These are phyloP conservation scores for Cercis canadensis DNA, from an alignment of 306 rosid genomes.

Conservation along the genomic window DNA sequence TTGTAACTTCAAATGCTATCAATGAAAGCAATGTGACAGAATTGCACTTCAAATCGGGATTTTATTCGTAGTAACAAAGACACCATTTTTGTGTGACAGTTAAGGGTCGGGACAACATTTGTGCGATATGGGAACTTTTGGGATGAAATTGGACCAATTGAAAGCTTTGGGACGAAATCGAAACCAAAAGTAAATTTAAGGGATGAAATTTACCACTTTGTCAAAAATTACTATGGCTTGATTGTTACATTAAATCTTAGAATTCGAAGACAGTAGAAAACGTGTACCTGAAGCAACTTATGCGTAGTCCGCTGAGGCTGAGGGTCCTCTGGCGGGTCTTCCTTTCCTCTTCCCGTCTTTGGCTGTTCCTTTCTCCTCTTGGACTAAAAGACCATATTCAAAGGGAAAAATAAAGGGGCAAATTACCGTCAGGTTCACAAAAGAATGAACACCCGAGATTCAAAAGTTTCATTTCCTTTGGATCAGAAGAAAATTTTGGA, in stretches of 20 bases:
- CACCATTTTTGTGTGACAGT: too few species aligned
- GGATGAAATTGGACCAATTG: too few species aligned
- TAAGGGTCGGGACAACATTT: too few species aligned
- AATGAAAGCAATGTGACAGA: not conserved
- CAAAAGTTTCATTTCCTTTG: not conserved
- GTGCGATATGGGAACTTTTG: too few species aligned
- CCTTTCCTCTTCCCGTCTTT: constrained; percentile 51
- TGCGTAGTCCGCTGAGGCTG: constrained; percentile 74
- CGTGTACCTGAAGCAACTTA: constrained; percentile 80
- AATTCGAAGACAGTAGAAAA: constrained; percentile 12
- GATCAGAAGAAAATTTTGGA: constrained; percentile 13
- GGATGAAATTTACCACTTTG: too few species aligned
- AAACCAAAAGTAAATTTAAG: too few species aligned
- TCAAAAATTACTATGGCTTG: not conserved
- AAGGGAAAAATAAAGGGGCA: not conserved
- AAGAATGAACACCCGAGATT: not conserved
- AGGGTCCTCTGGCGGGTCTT: constrained; percentile 50
- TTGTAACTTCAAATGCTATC: not conserved
- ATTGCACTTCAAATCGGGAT: not conserved
- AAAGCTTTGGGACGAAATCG: too few species aligned
- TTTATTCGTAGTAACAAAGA: not conserved
- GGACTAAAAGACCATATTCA: constrained; percentile 50
- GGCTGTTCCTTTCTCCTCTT: constrained; percentile 60
- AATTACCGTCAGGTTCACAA: constrained; percentile 28
- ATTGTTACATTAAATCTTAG: constrained; percentile 5